Conservation (phyloP, 164 flowering plant species). For the Vitis amurensis region DNA sequence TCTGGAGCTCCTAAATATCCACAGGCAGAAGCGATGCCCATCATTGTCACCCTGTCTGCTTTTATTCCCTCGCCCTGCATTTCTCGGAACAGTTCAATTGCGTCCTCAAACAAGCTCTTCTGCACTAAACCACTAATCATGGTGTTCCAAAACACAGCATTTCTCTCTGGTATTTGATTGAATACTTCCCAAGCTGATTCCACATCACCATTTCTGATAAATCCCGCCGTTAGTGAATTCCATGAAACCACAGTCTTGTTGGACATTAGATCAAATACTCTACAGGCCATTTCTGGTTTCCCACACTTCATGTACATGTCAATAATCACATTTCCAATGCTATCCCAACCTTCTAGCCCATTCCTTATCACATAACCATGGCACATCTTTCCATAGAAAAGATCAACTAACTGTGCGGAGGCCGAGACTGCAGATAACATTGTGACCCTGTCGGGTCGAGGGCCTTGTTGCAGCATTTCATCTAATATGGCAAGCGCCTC, state of each 20-base stretch:
- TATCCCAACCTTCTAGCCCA: conserved; percentile 45
- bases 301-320: conserved; percentile 69
- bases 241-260: conserved; percentile 57
- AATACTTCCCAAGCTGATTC: conserved; percentile 40
- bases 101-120: conserved; percentile 47
- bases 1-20: conserved; percentile 52
- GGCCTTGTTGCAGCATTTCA: conserved; percentile 38
- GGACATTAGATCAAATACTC: conserved; percentile 46
- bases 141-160: conserved; percentile 61
- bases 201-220: conserved; percentile 36
- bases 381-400: conserved; percentile 37
- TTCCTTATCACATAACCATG: conserved; percentile 45
- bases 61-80: conserved; percentile 43
- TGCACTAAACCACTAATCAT: conserved; percentile 45
- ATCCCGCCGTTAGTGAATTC: conserved; percentile 58
- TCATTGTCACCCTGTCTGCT: conserved; percentile 43
- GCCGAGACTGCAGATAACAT: conserved; percentile 46
- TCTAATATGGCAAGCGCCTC: conserved; percentile 43
- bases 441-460: conserved; percentile 51
- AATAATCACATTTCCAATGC: conserved; percentile 43
- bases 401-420: conserved; percentile 35
- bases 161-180: conserved; percentile 37
- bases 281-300: conserved; percentile 34
- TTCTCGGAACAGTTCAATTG: conserved; percentile 39
- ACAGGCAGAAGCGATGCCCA: conserved; percentile 44